Percentiles rank a stretch among this genome's conserved stretches.
These are phyloP conservation scores for Pichia sp. DNA, from an alignment of 1,139 yeast genomes.

Conservation along the genomic window DNA sequence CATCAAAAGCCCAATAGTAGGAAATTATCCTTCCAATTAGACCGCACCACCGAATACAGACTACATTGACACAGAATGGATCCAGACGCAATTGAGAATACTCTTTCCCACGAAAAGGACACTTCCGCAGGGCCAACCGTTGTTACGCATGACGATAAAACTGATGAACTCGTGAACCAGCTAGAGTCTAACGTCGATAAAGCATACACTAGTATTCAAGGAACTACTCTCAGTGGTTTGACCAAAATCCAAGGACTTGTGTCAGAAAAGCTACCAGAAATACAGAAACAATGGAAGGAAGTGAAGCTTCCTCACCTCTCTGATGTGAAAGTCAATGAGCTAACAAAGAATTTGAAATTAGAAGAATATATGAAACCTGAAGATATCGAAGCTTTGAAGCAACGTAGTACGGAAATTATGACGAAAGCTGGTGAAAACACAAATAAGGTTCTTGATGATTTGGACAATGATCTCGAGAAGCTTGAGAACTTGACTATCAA, in stretches of 20 bases:
- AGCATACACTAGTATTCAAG: conserved; percentile 40
- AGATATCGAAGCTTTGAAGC: conserved; percentile 34
- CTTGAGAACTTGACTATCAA: conserved; percentile 60
- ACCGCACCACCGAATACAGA: no score
- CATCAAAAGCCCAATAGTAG: no score
- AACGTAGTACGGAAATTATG: conserved; percentile 30
- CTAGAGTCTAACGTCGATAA: conserved; percentile 49
- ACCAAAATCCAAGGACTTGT: conserved; percentile 26
- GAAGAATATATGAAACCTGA: conserved; percentile 17
- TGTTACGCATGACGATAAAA: conserved; percentile 25
- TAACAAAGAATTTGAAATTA: conserved; percentile 25
- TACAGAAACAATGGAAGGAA: conserved; percentile 11
- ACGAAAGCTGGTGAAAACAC: conserved; percentile 38
- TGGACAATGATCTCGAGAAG: conserved; percentile 61
- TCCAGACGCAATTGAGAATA: conserved; percentile 12
- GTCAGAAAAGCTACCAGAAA: conserved; percentile 25
- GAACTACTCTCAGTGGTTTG: conserved; percentile 35
- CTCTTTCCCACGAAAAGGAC: conserved; percentile 3
- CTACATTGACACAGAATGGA: no score
- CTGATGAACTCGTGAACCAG: conserved; percentile 42
- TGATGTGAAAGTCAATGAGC: conserved; percentile 18
- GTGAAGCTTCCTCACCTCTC: conserved; percentile 8
- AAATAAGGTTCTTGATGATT: conserved; percentile 50
- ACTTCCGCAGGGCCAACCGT: conserved; percentile 5
- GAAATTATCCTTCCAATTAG: no score